phyloP scores from a whole-genome alignment of 805 yeast species.

The Metschnikowia henanensis region DNA sequence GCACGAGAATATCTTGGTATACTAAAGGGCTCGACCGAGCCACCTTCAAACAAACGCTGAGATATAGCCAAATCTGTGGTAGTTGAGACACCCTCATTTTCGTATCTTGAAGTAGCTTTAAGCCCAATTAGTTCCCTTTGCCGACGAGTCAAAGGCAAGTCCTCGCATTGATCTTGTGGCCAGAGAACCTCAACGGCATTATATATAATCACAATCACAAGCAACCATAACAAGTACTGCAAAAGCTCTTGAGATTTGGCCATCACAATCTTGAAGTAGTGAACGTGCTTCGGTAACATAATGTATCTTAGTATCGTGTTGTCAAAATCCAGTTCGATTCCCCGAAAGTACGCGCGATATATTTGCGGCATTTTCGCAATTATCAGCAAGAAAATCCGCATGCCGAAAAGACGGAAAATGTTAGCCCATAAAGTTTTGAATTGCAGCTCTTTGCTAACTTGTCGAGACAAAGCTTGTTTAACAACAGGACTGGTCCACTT shows the following conservation, averaged over 20 bases:
- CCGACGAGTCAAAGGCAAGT: constrained; percentile 46
- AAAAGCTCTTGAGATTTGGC: background rate
- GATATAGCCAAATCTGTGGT: constrained; percentile 22
- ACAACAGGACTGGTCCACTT: constrained; percentile 42
- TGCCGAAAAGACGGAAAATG: constrained; percentile 27
- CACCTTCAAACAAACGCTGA: constrained; percentile 23
- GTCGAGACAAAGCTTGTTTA: constrained; percentile 44
- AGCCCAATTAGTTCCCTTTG: constrained; percentile 51
- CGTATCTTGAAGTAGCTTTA: constrained; percentile 5
- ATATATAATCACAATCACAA: constrained; percentile 27
- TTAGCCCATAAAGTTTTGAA: constrained; percentile 30
- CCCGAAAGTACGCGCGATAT: background rate
- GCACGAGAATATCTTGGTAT: constrained; percentile 24
- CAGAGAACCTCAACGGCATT: constrained; percentile 31
- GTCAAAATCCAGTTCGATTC: background rate
- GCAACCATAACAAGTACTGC: constrained; percentile 15
- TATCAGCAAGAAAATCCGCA: constrained; percentile 23
- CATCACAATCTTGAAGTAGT: background rate
- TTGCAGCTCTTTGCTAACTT: constrained; percentile 41
- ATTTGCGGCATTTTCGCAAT: constrained; percentile 3
- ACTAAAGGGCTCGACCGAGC: constrained; percentile 11
- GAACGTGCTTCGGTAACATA: background rate
- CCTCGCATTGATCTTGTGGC: constrained; percentile 51
- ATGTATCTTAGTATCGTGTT: background rate
- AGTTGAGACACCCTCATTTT: constrained; percentile 15